Evolutionary conservation across 2,329 filamentous ascomycete genomes (phyloP), one percentile per base, ranked within the genome.

Genomic region (Stromatinia cepivora): DNA sequence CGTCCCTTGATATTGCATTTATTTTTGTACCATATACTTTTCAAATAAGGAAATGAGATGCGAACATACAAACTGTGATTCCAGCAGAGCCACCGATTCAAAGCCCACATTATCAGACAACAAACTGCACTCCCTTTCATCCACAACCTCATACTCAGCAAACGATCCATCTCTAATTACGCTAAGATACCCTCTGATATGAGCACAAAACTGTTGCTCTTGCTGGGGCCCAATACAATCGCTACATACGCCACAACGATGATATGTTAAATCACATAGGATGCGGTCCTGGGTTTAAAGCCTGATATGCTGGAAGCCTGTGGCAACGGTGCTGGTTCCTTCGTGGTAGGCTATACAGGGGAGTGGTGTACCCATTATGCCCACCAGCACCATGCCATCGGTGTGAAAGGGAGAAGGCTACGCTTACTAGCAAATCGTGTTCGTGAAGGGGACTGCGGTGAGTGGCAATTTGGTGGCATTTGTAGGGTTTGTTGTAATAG

Each of bases 371-470:
- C 76, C 77, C 76, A 88, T 84, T 58, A 81, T 77, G 61, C 87
- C 87, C 2, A 79, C 74, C 9, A 75, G 73, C 5, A 88, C 85
- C 84, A 88, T 86, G 71, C 78, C 77, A 78, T 89, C 87, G 0
- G 87, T 89, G 79, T 90, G 87, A 79, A 87, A 89, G 75, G 88
- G 83, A 1, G 85, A 4, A 87, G 66, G 84, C 86, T 59, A 87
- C 80, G 76, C 86, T 87, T 74, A 89, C 81, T 48, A 89, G 82
- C n/a, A 90, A 79, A 72, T 89, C 87, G 72, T 84, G 59, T 54
- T 73, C 66, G 59, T 78, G 77, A 22, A 87, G 82, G 22, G 77
- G 69, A 11, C 77, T 76, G 0, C 69, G 69, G 9, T 86, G 86
- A 0, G 84, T 81, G 17, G 82, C 80, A 45, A 88, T 77, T 22